A percentile compares a stretch with the other conserved stretches of the same genome.
Evolutionary conservation across 169 alveolate species (phyloP).

Genomic region (Plasmodium ovale): DNA sequence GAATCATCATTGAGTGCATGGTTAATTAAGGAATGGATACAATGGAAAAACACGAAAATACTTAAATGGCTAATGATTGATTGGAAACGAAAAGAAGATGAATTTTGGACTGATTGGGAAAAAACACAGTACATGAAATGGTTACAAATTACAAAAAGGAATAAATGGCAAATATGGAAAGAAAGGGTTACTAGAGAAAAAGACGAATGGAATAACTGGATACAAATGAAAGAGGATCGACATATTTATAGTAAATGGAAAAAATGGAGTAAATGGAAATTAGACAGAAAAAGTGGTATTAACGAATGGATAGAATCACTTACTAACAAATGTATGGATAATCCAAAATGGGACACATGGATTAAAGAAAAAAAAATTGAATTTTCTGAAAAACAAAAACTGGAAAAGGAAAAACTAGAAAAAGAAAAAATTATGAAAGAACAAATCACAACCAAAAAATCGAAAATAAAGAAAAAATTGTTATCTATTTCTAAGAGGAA

Average conservation of each 20-base stretch:
- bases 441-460: background rate
- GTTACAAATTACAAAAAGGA: background rate
- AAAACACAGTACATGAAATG: background rate
- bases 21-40: slow-evolving; percentile 27
- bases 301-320: background rate
- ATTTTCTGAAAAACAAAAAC: background rate
- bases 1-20: slow-evolving; percentile 6
- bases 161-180: background rate
- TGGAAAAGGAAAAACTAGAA: background rate
- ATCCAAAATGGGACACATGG: background rate
- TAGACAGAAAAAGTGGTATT: background rate
- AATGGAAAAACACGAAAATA: background rate
- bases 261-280: background rate
- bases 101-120: background rate
- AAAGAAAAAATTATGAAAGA: background rate
- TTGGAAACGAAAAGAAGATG: background rate
- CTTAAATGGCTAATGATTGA: background rate
- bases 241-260: background rate
- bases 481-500: too few relatives aligned
- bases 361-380: background rate
- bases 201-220: background rate
- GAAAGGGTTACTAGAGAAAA: background rate
- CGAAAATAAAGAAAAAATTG: too few relatives aligned
- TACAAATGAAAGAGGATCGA: background rate
- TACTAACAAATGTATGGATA: background rate